Conservation (phyloP, 1,139 yeast species). For the Candida dubliniensis region DNA sequence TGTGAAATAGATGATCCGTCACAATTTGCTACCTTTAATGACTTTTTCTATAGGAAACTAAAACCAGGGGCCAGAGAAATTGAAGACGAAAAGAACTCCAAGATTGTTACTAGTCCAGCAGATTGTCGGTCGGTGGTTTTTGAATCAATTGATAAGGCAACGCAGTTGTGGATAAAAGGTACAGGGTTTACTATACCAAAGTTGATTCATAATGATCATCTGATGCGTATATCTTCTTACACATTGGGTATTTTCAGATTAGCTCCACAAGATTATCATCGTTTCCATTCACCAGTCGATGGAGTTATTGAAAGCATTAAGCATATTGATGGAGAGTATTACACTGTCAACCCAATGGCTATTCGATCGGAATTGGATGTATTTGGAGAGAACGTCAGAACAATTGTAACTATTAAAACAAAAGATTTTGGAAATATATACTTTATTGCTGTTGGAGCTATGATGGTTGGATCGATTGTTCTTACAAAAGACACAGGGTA, state of each 20-base stretch:
- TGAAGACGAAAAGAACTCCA: conserved; percentile 53
- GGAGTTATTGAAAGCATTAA: conserved; percentile 69
- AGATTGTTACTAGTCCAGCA: conserved; percentile 75
- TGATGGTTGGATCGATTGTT: conserved; percentile 96
- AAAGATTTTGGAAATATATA: conserved; percentile 73
- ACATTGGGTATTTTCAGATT: conserved; percentile 77
- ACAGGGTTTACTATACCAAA: conserved; percentile 68
- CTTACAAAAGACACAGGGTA: conserved; percentile 68
- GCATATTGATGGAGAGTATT: conserved; percentile 83
- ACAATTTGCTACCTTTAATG: conserved; percentile 73
- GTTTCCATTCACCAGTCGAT: conserved; percentile 86
- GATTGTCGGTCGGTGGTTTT: conserved; percentile 85
- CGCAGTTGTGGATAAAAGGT: conserved; percentile 89
- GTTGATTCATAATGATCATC: conserved; percentile 59
- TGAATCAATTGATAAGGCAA: conserved; percentile 60
- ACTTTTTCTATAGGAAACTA: conserved; percentile 80
- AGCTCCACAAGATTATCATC: conserved; percentile 96
- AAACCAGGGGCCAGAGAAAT: conserved; percentile 69
- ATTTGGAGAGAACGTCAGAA: conserved; percentile 86
- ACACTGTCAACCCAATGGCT: conserved; percentile 98
- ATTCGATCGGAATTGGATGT: conserved; percentile 85
- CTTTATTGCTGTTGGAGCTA: conserved; percentile 88
- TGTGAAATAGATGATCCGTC: conserved; percentile 52
- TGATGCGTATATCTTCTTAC: conserved; percentile 46
- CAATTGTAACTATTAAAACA: conserved; percentile 73